Conservation (phyloP, 148 eudicot species). For the Tetragonia tetragonoides region DNA sequence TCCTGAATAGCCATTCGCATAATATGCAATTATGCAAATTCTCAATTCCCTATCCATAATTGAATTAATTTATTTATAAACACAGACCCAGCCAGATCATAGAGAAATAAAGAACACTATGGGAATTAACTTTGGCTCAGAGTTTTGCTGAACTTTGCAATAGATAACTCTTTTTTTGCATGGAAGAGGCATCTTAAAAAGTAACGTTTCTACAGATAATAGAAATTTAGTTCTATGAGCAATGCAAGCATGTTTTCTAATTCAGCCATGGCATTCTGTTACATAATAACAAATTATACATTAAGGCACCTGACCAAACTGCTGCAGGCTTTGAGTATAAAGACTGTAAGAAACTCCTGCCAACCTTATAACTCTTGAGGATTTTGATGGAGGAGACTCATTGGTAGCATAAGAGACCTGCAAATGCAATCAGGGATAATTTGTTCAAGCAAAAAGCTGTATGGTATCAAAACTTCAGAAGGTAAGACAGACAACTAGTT, state of each 20-base stretch:
- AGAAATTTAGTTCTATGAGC: background rate
- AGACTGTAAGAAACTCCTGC: constrained; percentile 47
- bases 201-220: background rate
- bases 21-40: background rate
- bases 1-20: background rate
- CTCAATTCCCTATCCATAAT: background rate
- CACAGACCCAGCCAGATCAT: background rate
- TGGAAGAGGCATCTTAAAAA: background rate
- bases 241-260: background rate
- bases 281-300: constrained; percentile 15
- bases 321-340: constrained; percentile 39
- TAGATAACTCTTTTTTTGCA: too few relatives aligned
- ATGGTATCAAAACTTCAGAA: background rate
- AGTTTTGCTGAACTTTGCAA: background rate
- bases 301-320: constrained; percentile 48
- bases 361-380: constrained; percentile 36
- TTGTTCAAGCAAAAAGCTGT: constrained; percentile 8
- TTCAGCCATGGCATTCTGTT: background rate
- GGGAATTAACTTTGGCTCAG: too few relatives aligned
- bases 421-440: constrained; percentile 24
- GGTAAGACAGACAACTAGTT: background rate
- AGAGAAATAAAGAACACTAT: background rate
- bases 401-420: constrained; percentile 41
- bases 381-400: constrained; percentile 29
- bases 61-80: background rate